These are phyloP conservation scores for Salvia rosmarinus DNA, from an alignment of 257 asterid genomes.

Conservation along the genomic window DNA sequence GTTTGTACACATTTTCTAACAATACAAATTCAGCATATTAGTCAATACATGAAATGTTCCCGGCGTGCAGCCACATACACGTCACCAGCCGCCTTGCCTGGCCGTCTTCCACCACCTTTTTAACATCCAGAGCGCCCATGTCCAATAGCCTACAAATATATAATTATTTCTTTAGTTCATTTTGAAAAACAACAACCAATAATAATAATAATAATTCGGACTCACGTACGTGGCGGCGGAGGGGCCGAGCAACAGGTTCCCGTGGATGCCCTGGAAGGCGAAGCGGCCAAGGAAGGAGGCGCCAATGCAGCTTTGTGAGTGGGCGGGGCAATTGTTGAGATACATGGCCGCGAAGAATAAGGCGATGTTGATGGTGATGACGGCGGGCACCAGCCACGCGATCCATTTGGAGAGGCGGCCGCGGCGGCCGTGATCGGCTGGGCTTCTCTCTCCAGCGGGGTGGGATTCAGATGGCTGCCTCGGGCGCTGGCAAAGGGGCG, in stretches of 20 bases:
- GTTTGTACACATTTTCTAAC: too few relatives aligned
- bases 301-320: constrained; percentile 55
- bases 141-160: constrained; percentile 42
- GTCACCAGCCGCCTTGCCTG: constrained; percentile 57
- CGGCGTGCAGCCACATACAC: constrained; percentile 78
- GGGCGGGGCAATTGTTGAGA: constrained; percentile 71
- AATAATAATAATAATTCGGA: too few relatives aligned
- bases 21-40: constrained; percentile 69
- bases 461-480: constrained; percentile 52
- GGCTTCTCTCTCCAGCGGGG: constrained; percentile 33
- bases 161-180: neutral
- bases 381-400: constrained; percentile 86
- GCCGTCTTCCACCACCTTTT: constrained; percentile 50
- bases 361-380: constrained; percentile 50
- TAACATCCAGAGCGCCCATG: constrained; percentile 60
- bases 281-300: constrained; percentile 57
- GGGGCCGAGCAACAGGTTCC: constrained; percentile 96
- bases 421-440: constrained; percentile 26
- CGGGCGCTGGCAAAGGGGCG: constrained; percentile 54
- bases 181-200: too few relatives aligned
- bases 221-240: constrained; percentile 80
- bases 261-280: constrained; percentile 72
- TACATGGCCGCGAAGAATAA: constrained; percentile 64
- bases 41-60: constrained; percentile 62
- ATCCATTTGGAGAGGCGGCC: constrained; percentile 52